Conservation (phyloP, 139 green algal genomes). For the Picocystis salinarum region DNA sequence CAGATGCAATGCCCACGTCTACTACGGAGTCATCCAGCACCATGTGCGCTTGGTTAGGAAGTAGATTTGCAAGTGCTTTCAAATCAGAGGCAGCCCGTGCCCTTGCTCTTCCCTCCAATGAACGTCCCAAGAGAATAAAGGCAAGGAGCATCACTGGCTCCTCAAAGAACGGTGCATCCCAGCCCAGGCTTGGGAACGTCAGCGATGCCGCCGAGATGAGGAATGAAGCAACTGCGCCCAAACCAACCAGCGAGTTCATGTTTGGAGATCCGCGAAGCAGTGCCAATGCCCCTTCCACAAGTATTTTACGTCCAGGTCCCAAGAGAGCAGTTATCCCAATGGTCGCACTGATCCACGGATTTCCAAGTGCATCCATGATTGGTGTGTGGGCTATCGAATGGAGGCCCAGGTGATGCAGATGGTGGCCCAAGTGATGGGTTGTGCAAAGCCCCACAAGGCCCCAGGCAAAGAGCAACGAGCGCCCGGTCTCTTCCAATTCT, state of each 20-base stretch:
- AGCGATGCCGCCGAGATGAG: slow-evolving; percentile 13
- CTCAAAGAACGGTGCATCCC: slow-evolving; percentile 60
- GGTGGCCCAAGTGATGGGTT: slow-evolving; percentile 61
- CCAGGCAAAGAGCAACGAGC: slow-evolving; percentile 48
- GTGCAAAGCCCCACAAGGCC: slow-evolving; percentile 54
- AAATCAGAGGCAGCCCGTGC: slow-evolving; percentile 13
- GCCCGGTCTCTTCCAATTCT: slow-evolving; percentile 26
- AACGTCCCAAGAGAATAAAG: slow-evolving; percentile 74
- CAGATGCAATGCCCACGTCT: slow-evolving; percentile 10
- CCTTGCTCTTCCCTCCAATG: slow-evolving; percentile 46
- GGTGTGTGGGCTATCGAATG: slow-evolving; percentile 38
- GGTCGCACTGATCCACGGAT: slow-evolving; percentile 28
- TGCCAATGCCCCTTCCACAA: slow-evolving; percentile 42
- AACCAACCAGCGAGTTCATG: slow-evolving; percentile 80
- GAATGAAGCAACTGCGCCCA: slow-evolving; percentile 54
- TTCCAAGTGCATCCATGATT: slow-evolving; percentile 38
- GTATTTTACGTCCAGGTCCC: slow-evolving; percentile 46
- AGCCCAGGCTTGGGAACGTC: slow-evolving; percentile 22
- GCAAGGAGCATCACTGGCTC: slow-evolving; percentile 90
- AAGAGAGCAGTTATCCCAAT: slow-evolving; percentile 56
- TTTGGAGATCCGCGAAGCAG: slow-evolving; percentile 46
- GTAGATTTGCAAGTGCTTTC: slow-evolving; percentile 19
- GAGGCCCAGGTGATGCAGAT: slow-evolving; percentile 14
- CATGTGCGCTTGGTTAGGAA: slow-evolving; percentile 41
- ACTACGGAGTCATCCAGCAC: slow-evolving; percentile 29